These are phyloP conservation scores for Geosmithia flava DNA, from an alignment of 2,329 filamentous ascomycete species.

Conservation along the genomic window DNA sequence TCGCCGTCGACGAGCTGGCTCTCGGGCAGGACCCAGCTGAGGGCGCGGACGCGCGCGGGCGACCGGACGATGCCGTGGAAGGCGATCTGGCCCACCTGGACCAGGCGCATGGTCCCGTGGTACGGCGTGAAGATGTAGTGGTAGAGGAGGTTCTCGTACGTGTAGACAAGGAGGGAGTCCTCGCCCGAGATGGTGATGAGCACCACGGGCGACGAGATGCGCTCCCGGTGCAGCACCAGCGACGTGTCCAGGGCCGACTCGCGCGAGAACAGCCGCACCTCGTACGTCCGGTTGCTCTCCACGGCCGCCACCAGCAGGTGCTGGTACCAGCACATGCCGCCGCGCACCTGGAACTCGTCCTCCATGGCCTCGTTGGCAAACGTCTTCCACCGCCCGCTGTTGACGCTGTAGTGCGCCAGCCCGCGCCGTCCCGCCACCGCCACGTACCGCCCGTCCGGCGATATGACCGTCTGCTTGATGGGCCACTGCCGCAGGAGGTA, in stretches of 20 bases:
- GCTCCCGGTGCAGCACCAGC: constrained; percentile 63
- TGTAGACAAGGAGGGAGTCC: constrained; percentile 92
- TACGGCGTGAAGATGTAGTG: constrained; percentile 80
- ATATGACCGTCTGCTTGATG: constrained; percentile 75
- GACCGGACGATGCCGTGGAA: constrained; percentile 94
- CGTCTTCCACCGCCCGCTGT: constrained; percentile 90
- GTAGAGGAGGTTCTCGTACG: constrained; percentile 89
- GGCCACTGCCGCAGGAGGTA: constrained; percentile 94
- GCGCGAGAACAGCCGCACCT: constrained; percentile 85
- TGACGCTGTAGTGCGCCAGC: constrained; percentile 88
- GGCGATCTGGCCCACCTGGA: constrained; percentile 95
- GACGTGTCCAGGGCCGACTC: constrained; percentile 66
- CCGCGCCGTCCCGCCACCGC: constrained; percentile 91
- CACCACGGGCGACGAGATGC: constrained; percentile 75
- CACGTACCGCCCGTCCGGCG: constrained; percentile 84
- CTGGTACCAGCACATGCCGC: constrained; percentile 98
- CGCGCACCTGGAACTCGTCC: constrained; percentile 82
- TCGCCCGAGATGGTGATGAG: constrained; percentile 81
- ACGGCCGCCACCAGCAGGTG: constrained; percentile 89
- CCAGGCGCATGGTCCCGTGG: constrained; percentile 57
- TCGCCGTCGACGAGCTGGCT: constrained; percentile 82
- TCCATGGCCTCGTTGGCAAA: constrained; percentile 74
- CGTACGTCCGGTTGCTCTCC: constrained; percentile 71
- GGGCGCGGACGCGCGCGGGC: constrained; percentile 77
- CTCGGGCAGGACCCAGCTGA: constrained; percentile 94